Evolutionary conservation across 2,329 filamentous ascomycete species (phyloP).

Genomic region (Paracamarosporium sp.): DNA sequence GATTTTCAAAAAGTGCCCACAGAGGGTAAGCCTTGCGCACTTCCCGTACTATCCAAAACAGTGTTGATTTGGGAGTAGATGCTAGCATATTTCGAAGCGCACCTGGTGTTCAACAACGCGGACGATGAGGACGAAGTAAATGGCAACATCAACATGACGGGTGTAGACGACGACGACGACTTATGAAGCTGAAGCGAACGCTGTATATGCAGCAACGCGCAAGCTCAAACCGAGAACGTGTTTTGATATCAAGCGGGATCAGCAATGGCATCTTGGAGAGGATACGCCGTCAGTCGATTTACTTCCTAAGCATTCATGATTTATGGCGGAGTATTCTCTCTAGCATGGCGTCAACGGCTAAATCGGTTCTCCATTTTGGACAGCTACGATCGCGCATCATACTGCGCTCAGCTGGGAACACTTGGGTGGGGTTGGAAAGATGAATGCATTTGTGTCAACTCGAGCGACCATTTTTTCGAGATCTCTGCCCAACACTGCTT

Average conservation of each 20-base stretch:
- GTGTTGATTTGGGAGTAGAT: constrained; percentile 28
- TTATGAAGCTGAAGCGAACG: background rate
- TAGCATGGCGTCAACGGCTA: constrained; percentile 2
- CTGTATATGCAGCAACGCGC: background rate
- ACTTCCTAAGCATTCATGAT: background rate
- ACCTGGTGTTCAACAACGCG: constrained; percentile 44
- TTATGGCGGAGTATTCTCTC: background rate
- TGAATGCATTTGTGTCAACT: background rate
- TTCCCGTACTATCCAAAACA: background rate
- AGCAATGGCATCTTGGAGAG: background rate
- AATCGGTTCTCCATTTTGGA: background rate
- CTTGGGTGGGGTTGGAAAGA: background rate
- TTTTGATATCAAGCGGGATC: background rate
- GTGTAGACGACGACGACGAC: constrained; percentile 4
- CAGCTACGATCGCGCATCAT: background rate
- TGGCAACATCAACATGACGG: constrained; percentile 16
- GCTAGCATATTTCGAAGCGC: constrained; percentile 59
- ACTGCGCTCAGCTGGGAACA: background rate
- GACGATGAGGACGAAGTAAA: constrained; percentile 15
- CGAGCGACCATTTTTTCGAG: background rate
- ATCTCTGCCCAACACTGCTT: background rate
- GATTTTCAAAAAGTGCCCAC: constrained; percentile 78
- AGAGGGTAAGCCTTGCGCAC: constrained; percentile 60
- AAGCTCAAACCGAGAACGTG: background rate
- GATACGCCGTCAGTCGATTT: background rate